These are phyloP conservation scores for Daldinia concentrica DNA, from an alignment of 495 filamentous ascomycete genomes.

Conservation along the genomic window DNA sequence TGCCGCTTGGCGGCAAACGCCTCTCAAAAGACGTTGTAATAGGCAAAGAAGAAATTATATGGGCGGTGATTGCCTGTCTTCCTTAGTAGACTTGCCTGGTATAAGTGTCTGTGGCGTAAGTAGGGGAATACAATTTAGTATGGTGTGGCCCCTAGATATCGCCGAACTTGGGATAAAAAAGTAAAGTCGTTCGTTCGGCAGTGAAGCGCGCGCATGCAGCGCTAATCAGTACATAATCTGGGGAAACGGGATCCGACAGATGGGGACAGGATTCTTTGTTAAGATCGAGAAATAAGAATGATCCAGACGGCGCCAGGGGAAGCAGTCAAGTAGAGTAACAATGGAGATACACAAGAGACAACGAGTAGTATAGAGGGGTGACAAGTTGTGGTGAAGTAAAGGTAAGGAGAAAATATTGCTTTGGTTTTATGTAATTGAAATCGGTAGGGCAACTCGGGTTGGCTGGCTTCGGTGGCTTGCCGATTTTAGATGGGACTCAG, in stretches of 20 bases:
- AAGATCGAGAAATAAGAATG: slow-evolving; percentile 41
- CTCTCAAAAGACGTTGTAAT: slow-evolving; percentile 35
- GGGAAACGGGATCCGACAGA: slow-evolving; percentile 59
- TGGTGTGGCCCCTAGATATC: slow-evolving; percentile 28
- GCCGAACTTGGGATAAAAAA: slow-evolving; percentile 12
- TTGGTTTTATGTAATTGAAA: slow-evolving; percentile 67
- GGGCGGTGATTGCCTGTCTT: slow-evolving; percentile 19
- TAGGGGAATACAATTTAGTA: slow-evolving; percentile 24
- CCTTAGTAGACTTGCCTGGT: slow-evolving; percentile 28
- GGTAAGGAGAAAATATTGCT: slow-evolving; percentile 54
- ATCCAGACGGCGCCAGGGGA: slow-evolving; percentile 39
- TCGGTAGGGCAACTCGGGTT: slow-evolving; percentile 39
- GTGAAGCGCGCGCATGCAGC: slow-evolving; percentile 47
- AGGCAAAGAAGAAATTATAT: slow-evolving; percentile 8
- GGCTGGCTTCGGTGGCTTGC: slow-evolving; percentile 30
- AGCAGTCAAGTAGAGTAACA: slow-evolving; percentile 40
- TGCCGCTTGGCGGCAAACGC: slow-evolving; percentile 49
- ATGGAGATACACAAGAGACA: slow-evolving; percentile 48
- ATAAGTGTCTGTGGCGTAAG: slow-evolving; percentile 29
- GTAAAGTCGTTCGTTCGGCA: slow-evolving; percentile 27
- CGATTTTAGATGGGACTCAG: slow-evolving; percentile 25
- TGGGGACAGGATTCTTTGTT: slow-evolving; percentile 54
- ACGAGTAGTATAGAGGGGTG: slow-evolving; percentile 51
- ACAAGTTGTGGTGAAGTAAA: slow-evolving; percentile 59
- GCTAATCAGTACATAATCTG: slow-evolving; percentile 63